Percentiles rank a stretch among this genome's conserved stretches.
phyloP scores from a whole-genome alignment of 805 yeast genomes.

The Lachancea nothofagi region DNA sequence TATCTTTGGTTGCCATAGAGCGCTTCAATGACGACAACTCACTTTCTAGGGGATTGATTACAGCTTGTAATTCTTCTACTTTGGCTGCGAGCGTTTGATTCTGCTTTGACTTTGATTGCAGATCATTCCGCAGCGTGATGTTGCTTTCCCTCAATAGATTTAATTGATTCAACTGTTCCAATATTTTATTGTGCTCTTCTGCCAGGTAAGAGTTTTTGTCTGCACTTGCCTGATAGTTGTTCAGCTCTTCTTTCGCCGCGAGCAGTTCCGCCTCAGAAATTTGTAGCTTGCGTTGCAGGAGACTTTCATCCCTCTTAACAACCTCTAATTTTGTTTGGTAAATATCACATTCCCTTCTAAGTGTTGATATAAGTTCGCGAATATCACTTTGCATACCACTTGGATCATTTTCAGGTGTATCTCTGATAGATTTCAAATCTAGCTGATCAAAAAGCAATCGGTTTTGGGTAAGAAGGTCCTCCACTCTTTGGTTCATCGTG shows the following conservation, averaged over 20 bases:
- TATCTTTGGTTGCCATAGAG: slow-evolving; percentile 43
- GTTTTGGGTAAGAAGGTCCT: slow-evolving; percentile 64
- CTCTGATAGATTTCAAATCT: slow-evolving; percentile 36
- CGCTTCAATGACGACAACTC: slow-evolving; percentile 36
- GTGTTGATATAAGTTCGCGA: slow-evolving; percentile 51
- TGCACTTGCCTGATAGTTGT: slow-evolving; percentile 34
- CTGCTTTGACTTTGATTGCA: slow-evolving; percentile 29
- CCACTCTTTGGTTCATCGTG: slow-evolving; percentile 40
- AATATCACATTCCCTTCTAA: slow-evolving; percentile 73
- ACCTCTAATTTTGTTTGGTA: slow-evolving; percentile 53
- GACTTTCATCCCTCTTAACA: slow-evolving; percentile 47
- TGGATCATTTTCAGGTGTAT: slow-evolving; percentile 9
- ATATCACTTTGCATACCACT: slow-evolving; percentile 27
- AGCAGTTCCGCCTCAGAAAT: slow-evolving; percentile 46
- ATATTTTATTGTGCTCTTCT: slow-evolving; percentile 40
- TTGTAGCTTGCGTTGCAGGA: slow-evolving; percentile 47
- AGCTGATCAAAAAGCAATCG: slow-evolving; percentile 62
- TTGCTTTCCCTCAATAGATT: slow-evolving; percentile 65
- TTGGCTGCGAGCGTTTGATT: slow-evolving; percentile 39
- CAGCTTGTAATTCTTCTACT: slow-evolving; percentile 28
- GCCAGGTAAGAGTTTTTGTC: slow-evolving; percentile 18
- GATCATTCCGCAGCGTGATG: slow-evolving; percentile 52
- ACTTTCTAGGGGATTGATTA: slow-evolving; percentile 43
- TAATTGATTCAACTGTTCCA: slow-evolving; percentile 54
- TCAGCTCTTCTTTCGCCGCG: slow-evolving; percentile 45